phyloP scores from a whole-genome alignment of 257 asterid genomes.

The Solanum etuberosum region DNA sequence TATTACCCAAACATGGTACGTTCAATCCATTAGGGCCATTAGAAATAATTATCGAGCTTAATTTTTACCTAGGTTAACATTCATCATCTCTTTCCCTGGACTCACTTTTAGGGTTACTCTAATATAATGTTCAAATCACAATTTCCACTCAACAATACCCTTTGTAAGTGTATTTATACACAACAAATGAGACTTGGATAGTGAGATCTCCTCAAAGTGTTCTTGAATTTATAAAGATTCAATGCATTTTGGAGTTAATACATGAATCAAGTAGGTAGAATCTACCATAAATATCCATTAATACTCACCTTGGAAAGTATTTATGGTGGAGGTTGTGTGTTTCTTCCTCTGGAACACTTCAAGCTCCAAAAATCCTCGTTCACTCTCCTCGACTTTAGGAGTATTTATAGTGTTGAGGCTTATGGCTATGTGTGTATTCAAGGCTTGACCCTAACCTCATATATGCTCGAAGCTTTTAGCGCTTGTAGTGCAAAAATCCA shows the following conservation, averaged over 20 bases:
- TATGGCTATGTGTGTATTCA: background rate
- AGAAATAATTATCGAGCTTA: background rate
- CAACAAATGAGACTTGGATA: background rate
- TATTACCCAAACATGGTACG: background rate
- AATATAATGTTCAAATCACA: too few relatives aligned
- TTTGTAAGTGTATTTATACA: background rate
- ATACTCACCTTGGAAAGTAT: background rate
- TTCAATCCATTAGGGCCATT: background rate
- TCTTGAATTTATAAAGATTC: background rate
- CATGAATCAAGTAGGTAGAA: background rate
- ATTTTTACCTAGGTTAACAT: background rate
- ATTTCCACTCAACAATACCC: background rate
- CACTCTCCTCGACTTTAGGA: background rate
- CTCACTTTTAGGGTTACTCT: background rate
- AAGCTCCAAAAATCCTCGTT: background rate
- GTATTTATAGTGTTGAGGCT: background rate
- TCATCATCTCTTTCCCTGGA: background rate
- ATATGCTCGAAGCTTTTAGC: background rate
- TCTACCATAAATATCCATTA: background rate
- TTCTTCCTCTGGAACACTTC: background rate
- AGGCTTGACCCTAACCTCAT: background rate
- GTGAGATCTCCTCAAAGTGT: background rate
- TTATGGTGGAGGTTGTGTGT: background rate
- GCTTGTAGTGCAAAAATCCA: background rate
- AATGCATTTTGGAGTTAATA: background rate